Evolutionary conservation across 805 yeast genomes (phyloP).

Genomic region (Nadsonia fulvescens): DNA sequence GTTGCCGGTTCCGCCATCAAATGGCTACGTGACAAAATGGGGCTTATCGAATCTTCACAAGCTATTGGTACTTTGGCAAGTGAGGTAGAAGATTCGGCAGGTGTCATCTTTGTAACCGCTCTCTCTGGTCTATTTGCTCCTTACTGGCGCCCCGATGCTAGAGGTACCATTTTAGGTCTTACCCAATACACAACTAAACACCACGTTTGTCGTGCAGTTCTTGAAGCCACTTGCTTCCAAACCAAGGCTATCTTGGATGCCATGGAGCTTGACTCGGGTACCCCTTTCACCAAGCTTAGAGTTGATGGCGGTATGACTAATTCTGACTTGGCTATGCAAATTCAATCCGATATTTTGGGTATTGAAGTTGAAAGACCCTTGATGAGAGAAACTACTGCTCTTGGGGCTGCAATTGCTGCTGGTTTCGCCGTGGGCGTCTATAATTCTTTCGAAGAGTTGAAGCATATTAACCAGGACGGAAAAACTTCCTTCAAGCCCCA

Average conservation of each 20-base stretch:
- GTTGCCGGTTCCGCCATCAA: constrained; percentile 90
- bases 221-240: constrained; percentile 90
- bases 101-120: constrained; percentile 89
- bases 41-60: constrained; percentile 59
- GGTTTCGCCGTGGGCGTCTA: constrained; percentile 61
- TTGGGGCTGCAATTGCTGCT: constrained; percentile 94
- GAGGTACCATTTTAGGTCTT: constrained; percentile 86
- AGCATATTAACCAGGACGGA: constrained; percentile 12
- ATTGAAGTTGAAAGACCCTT: constrained; percentile 69
- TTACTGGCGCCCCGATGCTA: constrained; percentile 83
- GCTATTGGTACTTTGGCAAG: constrained; percentile 86
- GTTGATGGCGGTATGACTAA: constrained; percentile 95
- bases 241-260: constrained; percentile 79
- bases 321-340: constrained; percentile 81
- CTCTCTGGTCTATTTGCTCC: constrained; percentile 91
- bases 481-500: constrained; percentile 13
- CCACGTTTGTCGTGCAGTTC: constrained; percentile 85
- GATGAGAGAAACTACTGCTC: constrained; percentile 80
- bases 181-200: constrained; percentile 84
- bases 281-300: constrained; percentile 27
- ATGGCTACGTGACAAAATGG: constrained; percentile 85
- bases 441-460: constrained; percentile 57
- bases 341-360: constrained; percentile 83
- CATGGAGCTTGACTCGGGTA: constrained; percentile 73
- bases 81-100: constrained; percentile 65